Evolutionary conservation across 2,329 filamentous ascomycete genomes (phyloP).

Genomic region (Cladobotryum protrusum): DNA sequence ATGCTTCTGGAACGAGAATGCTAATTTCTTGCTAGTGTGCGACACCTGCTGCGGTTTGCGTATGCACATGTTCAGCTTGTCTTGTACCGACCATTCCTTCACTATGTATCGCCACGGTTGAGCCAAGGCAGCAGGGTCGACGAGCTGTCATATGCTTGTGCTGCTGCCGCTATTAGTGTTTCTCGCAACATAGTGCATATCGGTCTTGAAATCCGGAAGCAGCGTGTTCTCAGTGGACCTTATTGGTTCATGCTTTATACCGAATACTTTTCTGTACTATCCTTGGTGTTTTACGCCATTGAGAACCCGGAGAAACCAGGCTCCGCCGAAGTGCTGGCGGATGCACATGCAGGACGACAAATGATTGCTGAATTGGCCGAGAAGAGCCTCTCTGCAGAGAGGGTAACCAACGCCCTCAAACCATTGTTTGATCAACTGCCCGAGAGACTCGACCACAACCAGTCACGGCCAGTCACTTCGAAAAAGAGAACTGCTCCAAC

Average conservation of each 20-base stretch:
- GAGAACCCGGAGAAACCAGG: slow-evolving; percentile 73
- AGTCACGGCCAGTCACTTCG: slow-evolving; percentile 32
- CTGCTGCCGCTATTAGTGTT: slow-evolving; percentile 55
- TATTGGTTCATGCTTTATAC: slow-evolving; percentile 87
- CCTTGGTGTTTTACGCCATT: slow-evolving; percentile 71
- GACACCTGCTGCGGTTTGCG: slow-evolving; percentile 70
- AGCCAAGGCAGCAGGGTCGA: slow-evolving; percentile 56
- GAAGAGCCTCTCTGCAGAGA: slow-evolving; percentile 81
- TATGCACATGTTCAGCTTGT: slow-evolving; percentile 80
- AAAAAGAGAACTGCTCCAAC: slow-evolving; percentile 52
- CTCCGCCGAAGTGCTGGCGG: slow-evolving; percentile 72
- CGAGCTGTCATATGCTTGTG: slow-evolving; percentile 71
- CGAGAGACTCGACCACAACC: slow-evolving; percentile 55
- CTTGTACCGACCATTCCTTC: slow-evolving; percentile 74
- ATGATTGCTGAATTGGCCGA: slow-evolving; percentile 73
- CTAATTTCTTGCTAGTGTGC: slow-evolving; percentile 39
- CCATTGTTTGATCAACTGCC: slow-evolving; percentile 77
- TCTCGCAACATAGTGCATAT: slow-evolving; percentile 73
- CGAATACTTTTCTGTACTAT: slow-evolving; percentile 74
- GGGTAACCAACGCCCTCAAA: slow-evolving; percentile 66
- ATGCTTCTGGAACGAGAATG: not conserved
- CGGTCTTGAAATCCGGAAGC: slow-evolving; percentile 68
- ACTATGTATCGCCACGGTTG: slow-evolving; percentile 67
- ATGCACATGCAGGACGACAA: slow-evolving; percentile 78
- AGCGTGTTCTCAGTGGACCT: slow-evolving; percentile 68